Base-by-base conservation (phyloP, 192 early-diverging fungal genomes). In the Dissophora globulifera region DNA sequence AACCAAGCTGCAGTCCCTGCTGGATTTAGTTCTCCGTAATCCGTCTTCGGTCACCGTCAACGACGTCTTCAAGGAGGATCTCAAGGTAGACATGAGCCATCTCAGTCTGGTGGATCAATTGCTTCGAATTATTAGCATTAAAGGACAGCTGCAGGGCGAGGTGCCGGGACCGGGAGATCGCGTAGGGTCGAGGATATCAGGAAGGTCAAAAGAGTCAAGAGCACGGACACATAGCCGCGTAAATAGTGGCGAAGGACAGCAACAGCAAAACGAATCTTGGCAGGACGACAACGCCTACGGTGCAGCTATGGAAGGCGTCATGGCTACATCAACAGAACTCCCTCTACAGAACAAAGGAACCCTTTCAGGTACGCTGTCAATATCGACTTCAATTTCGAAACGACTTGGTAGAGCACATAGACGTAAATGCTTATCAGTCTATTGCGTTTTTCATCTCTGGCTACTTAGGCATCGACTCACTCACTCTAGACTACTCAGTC, bases 21-120 rank as follows among this genome's bases (percentile, higher is more conserved):
- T 98, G 58, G 98, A 99, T 60, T 79, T 97, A 4, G 92, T 91
- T 2, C 71, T 98, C 25, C 92, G 94, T 7, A 95, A 93, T 63
- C 91, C 96, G 13, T 91, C 94, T 2, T 92, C 93, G 4, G 89
- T 91, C 4, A 83, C 89, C 17, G 90, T 91, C 10, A 86, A 86
- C 50, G 93, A 95, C 67, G 85, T 89, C 26, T 94, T 89, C 71
- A 94, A 92, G 66, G 98, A 98, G 56, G 91, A 93, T 78, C 83
- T 99, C 5, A 87, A 87, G 46, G 89, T 95, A 8, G 87, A 92
- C 17, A 80, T 95, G 69, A 87, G 86, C 40, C 48, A 69, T 0
- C 79, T 84, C 8, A 74, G 81, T 22, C 69, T 96, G 1, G 80
- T 94, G 6, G 90, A 93, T 45, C 90, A 92, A 54, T 79, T 96